Percentiles rank a stretch among this genome's conserved stretches.
phyloP scores from a whole-genome alignment of 129 eudicot species.

The Arctium lappa region DNA sequence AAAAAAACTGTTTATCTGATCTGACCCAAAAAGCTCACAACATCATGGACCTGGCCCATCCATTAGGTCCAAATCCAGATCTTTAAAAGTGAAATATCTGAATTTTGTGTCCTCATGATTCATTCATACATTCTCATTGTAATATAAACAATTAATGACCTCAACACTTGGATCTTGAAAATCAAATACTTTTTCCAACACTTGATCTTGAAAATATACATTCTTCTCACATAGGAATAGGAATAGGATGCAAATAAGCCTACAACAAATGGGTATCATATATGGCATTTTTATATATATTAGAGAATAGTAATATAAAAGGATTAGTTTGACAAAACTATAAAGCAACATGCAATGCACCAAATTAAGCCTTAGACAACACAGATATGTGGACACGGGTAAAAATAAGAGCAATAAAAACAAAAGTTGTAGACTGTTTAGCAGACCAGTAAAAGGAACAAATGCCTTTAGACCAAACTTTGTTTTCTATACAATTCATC shows the following conservation, averaged over 20 bases:
- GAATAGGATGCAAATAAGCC: background rate
- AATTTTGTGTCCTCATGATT: too few species aligned
- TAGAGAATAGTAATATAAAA: background rate
- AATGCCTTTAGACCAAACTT: conserved; percentile 36
- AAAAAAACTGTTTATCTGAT: too few species aligned
- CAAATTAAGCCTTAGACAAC: conserved; percentile 30
- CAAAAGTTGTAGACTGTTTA: conserved; percentile 44
- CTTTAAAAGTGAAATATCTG: too few species aligned
- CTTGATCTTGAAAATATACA: background rate
- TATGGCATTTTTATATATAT: conserved; percentile 7
- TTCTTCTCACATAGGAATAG: background rate
- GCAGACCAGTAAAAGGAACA: conserved; percentile 55
- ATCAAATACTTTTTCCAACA: background rate
- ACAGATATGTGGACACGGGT: background rate
- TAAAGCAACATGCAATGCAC: conserved; percentile 50
- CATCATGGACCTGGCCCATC: too few species aligned
- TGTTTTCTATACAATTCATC: conserved; percentile 22
- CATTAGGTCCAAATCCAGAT: too few species aligned
- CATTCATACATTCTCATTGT: too few species aligned
- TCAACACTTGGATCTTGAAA: background rate
- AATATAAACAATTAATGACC: background rate
- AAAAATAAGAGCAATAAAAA: conserved; percentile 36
- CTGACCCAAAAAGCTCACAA: too few species aligned
- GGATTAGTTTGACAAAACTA: conserved; percentile 36
- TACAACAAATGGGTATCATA: conserved; percentile 3